Base-by-base conservation (phyloP, 225 moss, liverwort and hornwort genomes). In the Marchantia paleacea region DNA sequence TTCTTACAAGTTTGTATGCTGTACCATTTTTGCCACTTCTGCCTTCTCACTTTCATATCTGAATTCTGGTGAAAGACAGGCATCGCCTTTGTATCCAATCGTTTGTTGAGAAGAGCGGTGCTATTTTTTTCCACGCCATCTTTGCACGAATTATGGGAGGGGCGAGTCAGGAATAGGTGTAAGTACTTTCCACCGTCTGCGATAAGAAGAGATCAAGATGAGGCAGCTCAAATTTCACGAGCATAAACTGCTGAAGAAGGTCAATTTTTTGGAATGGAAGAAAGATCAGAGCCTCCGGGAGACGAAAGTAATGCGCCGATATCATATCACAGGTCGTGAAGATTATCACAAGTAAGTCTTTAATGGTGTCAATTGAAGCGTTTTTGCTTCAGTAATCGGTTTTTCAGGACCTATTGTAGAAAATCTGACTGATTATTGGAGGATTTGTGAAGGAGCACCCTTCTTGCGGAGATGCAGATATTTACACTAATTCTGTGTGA, bases 241-340 rank as follows among this genome's bases (percentile, higher is more conserved):
- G 88, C 90, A 94, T 87, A 99, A 99, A 82, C 84, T 99, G 80
- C 89, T 99, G 78, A 99, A 94, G 81, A 95, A 99, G 85, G 97
- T 99, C 65, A 99, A 95, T 71, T 99, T 99, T 75, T 70, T 99
- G 82, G 93, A 99, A 93, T 99, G 97, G 97, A 99, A 97, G 91
- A 92, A 87, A 80, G 97, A 97, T 84, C 87, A 85, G 20, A 90
- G 91, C 28, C 86, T 86, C 78, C 90, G 91, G 8, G 97, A 97
- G 89, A 69, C 84, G 79, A 90, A 89, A 64, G 92, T 99, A 58
- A 99, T 99, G 95, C 91, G 97, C 52, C 91, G 92, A 49, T 95
- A 93, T 71, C 92, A 93, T 84, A 85, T 99, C 75, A 95, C 95
- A 11, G 95, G 93, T 64, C 97, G 95, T 20, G 95, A 99, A 14